Percentiles rank a stretch among this genome's conserved stretches.
These are phyloP conservation scores for Adiantum capillusveneris DNA, from an alignment of 75 land plant genomes.

Conservation along the genomic window DNA sequence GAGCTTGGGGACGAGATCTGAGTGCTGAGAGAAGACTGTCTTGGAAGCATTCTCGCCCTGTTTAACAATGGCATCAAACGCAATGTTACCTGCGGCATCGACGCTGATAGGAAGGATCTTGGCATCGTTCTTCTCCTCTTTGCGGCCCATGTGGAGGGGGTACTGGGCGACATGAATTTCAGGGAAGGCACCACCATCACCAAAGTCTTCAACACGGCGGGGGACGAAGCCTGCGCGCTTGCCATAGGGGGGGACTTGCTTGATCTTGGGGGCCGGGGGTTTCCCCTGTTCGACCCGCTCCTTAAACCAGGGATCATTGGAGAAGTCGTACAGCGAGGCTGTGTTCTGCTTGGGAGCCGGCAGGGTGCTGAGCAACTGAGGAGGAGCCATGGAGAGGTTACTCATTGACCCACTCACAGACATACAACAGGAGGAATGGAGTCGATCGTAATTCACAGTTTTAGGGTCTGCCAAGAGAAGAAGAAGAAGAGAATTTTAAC, in stretches of 20 bases:
- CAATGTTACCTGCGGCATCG: constrained; percentile 68
- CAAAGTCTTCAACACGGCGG: constrained; percentile 77
- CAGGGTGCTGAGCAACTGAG: constrained; percentile 25
- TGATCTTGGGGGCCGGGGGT: constrained; percentile 17
- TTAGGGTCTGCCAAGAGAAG: no score
- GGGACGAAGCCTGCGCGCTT: constrained; percentile 74
- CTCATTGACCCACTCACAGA: no score
- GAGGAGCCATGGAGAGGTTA: neutral
- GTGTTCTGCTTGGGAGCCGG: constrained; percentile 48
- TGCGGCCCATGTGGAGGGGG: constrained; percentile 87
- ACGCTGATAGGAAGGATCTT: constrained; percentile 69
- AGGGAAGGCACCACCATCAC: constrained; percentile 96
- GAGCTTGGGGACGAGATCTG: constrained; percentile 75
- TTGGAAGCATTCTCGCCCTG: constrained; percentile 83
- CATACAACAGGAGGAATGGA: no score
- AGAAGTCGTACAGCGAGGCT: constrained; percentile 47
- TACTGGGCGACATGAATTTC: constrained; percentile 94
- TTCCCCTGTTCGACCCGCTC: constrained; percentile 28
- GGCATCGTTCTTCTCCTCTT: constrained; percentile 48
- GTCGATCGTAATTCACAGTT: no score
- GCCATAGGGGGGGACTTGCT: constrained; percentile 54
- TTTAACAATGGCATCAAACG: constrained; percentile 84
- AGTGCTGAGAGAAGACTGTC: constrained; percentile 80
- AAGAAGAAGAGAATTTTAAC: no score
- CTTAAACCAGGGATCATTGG: constrained; percentile 81